Percentiles rank a stretch among this genome's conserved stretches.
These are phyloP conservation scores for Bipolaris zeicola DNA, from an alignment of 2,329 filamentous ascomycete species.

Conservation along the genomic window DNA sequence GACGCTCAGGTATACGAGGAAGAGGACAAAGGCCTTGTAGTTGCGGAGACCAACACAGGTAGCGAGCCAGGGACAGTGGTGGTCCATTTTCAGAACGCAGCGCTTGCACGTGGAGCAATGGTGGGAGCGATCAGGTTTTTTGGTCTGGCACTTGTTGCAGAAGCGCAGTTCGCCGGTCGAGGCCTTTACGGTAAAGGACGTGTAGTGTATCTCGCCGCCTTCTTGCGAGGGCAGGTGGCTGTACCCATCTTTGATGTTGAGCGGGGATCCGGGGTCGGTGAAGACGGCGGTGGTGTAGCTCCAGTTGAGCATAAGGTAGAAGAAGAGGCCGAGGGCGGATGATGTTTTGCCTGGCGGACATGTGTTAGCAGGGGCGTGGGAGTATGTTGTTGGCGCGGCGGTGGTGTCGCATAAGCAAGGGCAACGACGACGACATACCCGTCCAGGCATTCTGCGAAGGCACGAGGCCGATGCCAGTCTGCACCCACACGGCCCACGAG, in stretches of 20 bases:
- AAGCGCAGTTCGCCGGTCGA: slow-evolving; percentile 79
- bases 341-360: slow-evolving; percentile 46
- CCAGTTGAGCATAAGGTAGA: slow-evolving; percentile 83
- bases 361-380: background rate
- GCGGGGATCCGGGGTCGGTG: slow-evolving; percentile 78
- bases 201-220: slow-evolving; percentile 58
- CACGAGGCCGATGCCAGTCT: slow-evolving; percentile 69
- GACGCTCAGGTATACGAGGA: slow-evolving; percentile 84
- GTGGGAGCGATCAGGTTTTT: slow-evolving; percentile 94
- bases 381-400: too few species aligned
- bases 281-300: slow-evolving; percentile 94
- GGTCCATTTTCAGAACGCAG: slow-evolving; percentile 99
- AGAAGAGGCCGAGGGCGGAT: slow-evolving; percentile 68
- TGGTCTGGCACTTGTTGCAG: slow-evolving; percentile 96
- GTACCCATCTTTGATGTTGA: slow-evolving; percentile 64
- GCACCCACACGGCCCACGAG: slow-evolving; percentile 93
- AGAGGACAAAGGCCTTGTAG: slow-evolving; percentile 94
- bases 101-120: slow-evolving; percentile 94
- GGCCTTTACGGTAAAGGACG: slow-evolving; percentile 89
- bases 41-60: slow-evolving; percentile 93
- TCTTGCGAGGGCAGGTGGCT: slow-evolving; percentile 79
- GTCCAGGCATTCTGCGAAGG: slow-evolving; percentile 45
- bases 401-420: background rate
- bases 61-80: slow-evolving; percentile 97
- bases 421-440: slow-evolving; percentile 30